Evolutionary conservation across 305 asterid genomes (phyloP), one percentile per base, ranked within the genome.

Genomic region (Solanum aculeatissimum): DNA sequence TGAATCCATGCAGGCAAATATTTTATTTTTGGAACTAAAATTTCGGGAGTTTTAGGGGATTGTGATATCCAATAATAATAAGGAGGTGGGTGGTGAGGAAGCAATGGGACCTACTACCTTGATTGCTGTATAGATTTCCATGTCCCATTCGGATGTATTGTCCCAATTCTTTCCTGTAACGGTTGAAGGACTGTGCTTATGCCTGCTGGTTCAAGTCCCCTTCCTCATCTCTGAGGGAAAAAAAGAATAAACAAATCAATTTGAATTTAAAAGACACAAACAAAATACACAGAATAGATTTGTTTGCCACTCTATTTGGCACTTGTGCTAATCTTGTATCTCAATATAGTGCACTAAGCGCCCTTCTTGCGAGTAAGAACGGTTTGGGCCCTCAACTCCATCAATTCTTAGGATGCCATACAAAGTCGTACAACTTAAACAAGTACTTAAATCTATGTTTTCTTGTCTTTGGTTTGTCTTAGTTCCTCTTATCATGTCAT

Each of bases 81-180:
- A 38, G 84, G 72, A 35, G 51, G 14, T 4, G 60, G 80, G 40
- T 42, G 58, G 81, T 75, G 18, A 81, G 54, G 53, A 58, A 27
- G 42, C 25, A 55, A 63, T 55, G 83, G 77, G 29, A 84, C 90
- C 84, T 65, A 70, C 88, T n/a, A 29, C 78, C 83, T 90, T 89
- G 84, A 85, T 86, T 80, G 54, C 84, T 66, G 43, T 38, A 58
- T 83, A 84, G 89, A 90, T 86, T 84, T 84, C 51, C 55, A 18
- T 71, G 87, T 38, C 88, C 89, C 86, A 86, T 81, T 83, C 45
- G 38, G 80, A 45, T 75, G 77, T 57, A 60, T 58, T 57, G 54
- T 29, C 60, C 23, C 63, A 43, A 72, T 75, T 19, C 45, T 9
- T 25, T 38, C 62, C 81, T 47, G 45, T 75, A 49, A 27, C 43